Evolutionary conservation across 2,329 filamentous ascomycete species (phyloP).

Genomic region (Orbilia ellipsospora): DNA sequence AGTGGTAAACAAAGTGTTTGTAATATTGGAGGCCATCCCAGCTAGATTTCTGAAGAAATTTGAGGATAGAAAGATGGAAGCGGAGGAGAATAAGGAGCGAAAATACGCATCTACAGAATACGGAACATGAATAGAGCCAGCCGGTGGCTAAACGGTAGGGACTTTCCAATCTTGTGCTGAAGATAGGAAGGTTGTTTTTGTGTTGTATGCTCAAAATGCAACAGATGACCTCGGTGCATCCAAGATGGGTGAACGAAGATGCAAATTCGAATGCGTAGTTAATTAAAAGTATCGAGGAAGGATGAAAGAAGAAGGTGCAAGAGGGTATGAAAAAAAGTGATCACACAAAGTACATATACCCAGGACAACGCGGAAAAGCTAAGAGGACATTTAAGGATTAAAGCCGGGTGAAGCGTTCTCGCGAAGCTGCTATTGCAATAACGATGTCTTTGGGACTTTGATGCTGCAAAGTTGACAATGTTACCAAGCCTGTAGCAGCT

Average conservation of each 20-base stretch:
- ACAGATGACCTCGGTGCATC: neutral
- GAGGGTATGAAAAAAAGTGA: neutral
- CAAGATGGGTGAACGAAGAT: neutral
- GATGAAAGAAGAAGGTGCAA: neutral
- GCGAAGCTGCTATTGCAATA: too few relatives aligned
- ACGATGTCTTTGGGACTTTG: too few relatives aligned
- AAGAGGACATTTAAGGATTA: too few relatives aligned
- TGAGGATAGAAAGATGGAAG: too few relatives aligned
- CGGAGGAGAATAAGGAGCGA: neutral
- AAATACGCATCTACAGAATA: neutral
- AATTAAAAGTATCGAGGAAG: neutral
- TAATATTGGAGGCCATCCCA: slow-evolving; percentile 6
- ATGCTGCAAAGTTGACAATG: too few relatives aligned
- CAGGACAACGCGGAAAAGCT: too few relatives aligned
- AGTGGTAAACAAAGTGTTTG: neutral
- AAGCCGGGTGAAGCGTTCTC: too few relatives aligned
- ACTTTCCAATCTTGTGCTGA: neutral
- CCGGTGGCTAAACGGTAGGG: too few relatives aligned
- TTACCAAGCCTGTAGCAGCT: too few relatives aligned
- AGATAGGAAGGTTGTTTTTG: neutral
- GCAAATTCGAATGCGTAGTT: neutral
- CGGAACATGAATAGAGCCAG: neutral
- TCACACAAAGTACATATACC: too few relatives aligned
- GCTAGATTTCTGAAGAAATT: neutral
- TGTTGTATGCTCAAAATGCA: slow-evolving; percentile 11